phyloP scores from a whole-genome alignment of 345 rosid genomes.

The Limnanthes douglasii region DNA sequence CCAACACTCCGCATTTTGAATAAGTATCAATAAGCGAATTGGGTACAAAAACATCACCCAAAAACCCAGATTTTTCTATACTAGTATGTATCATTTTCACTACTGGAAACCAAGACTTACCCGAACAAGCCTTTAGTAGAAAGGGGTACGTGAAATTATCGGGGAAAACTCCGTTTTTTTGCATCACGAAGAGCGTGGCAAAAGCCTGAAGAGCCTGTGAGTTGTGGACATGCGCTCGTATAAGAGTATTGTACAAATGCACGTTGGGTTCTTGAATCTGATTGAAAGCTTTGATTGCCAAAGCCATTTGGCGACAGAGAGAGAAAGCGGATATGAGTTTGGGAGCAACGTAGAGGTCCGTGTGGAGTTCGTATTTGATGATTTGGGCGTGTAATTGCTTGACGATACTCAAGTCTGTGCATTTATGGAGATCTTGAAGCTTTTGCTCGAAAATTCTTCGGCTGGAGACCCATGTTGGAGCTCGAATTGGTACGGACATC shows the following conservation, averaged over 20 bases:
- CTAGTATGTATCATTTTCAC: constrained; percentile 66
- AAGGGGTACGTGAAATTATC: constrained; percentile 81
- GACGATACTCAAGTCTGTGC: constrained; percentile 33
- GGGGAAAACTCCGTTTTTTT: constrained; percentile 26
- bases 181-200: constrained; percentile 50
- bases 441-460: constrained; percentile 57
- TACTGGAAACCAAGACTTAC: constrained; percentile 26
- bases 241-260: constrained; percentile 51
- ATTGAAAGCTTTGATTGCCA: constrained; percentile 48
- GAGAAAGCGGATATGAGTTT: constrained; percentile 62
- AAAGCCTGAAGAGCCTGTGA: constrained; percentile 39
- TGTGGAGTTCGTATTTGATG: constrained; percentile 39
- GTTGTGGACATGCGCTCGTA: constrained; percentile 49
- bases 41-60: constrained; percentile 62
- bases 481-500: constrained; percentile 32
- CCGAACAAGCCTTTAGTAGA: constrained; percentile 59
- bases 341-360: constrained; percentile 41
- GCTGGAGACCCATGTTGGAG: constrained; percentile 56
- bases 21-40: constrained; percentile 76
- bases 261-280: constrained; percentile 37
- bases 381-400: constrained; percentile 72
- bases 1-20: constrained; percentile 46
- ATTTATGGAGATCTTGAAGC: constrained; percentile 59
- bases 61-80: constrained; percentile 54
- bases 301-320: constrained; percentile 34